phyloP scores from a whole-genome alignment of 139 green algal species.

The Zygnema circumcarinatum region DNA sequence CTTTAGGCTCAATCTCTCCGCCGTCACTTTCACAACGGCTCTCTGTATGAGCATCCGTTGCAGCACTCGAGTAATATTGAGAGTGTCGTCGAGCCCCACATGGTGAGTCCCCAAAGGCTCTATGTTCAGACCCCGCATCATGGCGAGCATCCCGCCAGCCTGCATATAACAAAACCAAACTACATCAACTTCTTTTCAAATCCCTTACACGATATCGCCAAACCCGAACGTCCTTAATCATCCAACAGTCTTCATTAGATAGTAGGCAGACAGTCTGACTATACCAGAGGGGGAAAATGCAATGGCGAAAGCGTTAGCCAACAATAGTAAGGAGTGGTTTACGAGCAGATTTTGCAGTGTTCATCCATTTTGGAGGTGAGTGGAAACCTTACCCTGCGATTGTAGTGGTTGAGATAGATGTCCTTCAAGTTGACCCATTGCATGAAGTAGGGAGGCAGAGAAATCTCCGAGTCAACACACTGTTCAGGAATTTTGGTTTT shows the following conservation, averaged over 20 bases:
- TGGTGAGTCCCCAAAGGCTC: constrained; percentile 38
- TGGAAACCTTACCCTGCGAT: constrained; percentile 25
- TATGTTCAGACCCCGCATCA: constrained; percentile 48
- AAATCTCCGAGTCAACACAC: constrained; percentile 19
- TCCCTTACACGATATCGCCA: no score
- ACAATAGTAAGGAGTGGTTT: no score
- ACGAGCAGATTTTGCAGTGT: no score
- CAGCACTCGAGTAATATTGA: constrained; percentile 44
- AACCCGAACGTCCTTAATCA: no score
- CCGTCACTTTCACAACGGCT: constrained; percentile 24
- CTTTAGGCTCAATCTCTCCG: not conserved
- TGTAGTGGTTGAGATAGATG: constrained; percentile 53
- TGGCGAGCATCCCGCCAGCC: constrained; percentile 43
- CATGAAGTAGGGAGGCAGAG: constrained; percentile 47
- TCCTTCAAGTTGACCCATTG: constrained; percentile 60
- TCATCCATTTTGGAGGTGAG: no score
- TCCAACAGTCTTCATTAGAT: no score
- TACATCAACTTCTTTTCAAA: no score
- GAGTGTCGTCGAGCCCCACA: constrained; percentile 49
- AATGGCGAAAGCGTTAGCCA: no score
- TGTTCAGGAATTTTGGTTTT: constrained; percentile 56
- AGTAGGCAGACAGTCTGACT: no score
- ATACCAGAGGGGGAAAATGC: no score
- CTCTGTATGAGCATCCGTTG: constrained; percentile 47
- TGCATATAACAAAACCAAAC: constrained; percentile 21